phyloP scores from a whole-genome alignment of 202 grass and related monocot genomes.

The Cymbopogon flexuosus region DNA sequence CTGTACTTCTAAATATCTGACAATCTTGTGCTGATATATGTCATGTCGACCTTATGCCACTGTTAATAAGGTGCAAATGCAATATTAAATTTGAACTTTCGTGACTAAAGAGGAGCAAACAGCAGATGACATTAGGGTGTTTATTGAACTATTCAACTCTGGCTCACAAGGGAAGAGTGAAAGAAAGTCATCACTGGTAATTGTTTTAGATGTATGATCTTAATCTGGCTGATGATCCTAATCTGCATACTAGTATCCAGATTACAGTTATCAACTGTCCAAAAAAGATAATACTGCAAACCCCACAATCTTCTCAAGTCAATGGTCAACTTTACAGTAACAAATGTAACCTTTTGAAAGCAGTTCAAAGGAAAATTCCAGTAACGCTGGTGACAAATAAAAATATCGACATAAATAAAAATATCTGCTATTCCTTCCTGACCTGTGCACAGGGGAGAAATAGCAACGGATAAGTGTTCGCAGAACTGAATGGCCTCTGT shows the following conservation, averaged over 20 bases:
- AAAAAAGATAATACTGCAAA: background rate
- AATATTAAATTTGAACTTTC: background rate
- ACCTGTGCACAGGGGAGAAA: constrained; percentile 87
- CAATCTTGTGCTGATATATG: background rate
- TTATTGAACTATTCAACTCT: background rate
- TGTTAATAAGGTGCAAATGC: background rate
- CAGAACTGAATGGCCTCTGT: constrained; percentile 83
- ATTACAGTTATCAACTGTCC: background rate
- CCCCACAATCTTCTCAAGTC: background rate
- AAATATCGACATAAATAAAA: background rate
- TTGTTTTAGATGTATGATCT: background rate
- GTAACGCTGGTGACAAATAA: background rate
- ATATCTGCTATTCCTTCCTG: background rate
- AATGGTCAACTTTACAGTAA: background rate
- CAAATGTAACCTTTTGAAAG: background rate
- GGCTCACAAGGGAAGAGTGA: background rate
- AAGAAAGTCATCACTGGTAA: background rate
- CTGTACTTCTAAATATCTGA: background rate
- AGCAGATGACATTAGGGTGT: background rate
- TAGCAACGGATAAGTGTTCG: constrained; percentile 87
- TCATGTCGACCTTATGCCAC: background rate
- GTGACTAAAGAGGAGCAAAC: background rate
- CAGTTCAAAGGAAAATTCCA: background rate
- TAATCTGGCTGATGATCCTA: background rate
- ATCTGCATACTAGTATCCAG: background rate